phyloP scores from a whole-genome alignment of 495 filamentous ascomycete genomes.

The Lepraria neglecta region DNA sequence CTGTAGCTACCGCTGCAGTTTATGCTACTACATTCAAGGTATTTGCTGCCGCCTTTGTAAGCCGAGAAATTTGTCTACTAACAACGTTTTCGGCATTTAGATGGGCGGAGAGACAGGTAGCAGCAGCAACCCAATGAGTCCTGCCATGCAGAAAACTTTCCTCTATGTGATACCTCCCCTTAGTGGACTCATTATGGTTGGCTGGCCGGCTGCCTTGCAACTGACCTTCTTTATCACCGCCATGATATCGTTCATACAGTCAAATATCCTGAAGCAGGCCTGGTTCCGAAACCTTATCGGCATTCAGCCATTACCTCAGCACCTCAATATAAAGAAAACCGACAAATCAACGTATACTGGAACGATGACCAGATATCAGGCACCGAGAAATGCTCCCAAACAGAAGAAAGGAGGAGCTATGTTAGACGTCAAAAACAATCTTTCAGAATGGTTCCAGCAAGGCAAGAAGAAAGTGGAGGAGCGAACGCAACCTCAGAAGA shows the following conservation, averaged over 20 bases:
- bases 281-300: conserved; percentile 45
- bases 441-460: conserved; percentile 6
- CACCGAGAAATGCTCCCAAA: background rate
- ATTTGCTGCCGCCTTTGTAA: conserved; percentile 22
- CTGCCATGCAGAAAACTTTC: conserved; percentile 46
- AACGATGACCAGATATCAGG: conserved; percentile 5
- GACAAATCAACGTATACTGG: background rate
- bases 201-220: conserved; percentile 62
- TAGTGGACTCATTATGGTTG: conserved; percentile 54
- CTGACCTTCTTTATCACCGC: conserved; percentile 61
- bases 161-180: conserved; percentile 54
- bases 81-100: background rate
- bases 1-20: conserved; percentile 43
- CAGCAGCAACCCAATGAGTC: background rate
- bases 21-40: conserved; percentile 55
- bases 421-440: conserved; percentile 3
- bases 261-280: conserved; percentile 45
- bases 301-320: conserved; percentile 43
- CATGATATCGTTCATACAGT: conserved; percentile 51
- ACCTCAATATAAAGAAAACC: background rate
- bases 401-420: conserved; percentile 4
- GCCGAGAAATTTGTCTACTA: background rate
- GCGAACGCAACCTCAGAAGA: background rate
- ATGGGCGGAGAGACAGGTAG: conserved; percentile 7
- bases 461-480: conserved; percentile 4